phyloP scores from a whole-genome alignment of 768 basidiomycete genomes.

The Lactifluus pinguis region DNA sequence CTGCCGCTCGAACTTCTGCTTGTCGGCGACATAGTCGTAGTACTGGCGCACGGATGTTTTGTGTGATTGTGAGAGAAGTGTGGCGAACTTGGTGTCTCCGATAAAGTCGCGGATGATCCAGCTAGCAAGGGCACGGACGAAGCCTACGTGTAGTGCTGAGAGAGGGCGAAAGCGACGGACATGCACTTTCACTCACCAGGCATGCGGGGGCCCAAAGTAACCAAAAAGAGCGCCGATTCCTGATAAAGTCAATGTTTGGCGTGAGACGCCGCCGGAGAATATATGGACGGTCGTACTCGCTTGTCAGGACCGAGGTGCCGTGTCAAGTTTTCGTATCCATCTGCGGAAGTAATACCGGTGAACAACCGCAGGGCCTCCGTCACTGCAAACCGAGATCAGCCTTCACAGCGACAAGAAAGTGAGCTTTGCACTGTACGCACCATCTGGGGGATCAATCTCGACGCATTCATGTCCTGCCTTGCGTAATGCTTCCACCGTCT shows the following conservation, averaged over 20 bases:
- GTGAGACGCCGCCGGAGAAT: not conserved
- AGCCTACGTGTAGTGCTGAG: not conserved
- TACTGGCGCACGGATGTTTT: slow-evolving; percentile 4
- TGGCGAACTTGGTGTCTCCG: slow-evolving; percentile 10
- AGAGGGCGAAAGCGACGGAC: not conserved
- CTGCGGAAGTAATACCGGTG: slow-evolving; percentile 11
- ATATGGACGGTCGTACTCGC: not conserved
- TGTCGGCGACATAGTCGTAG: slow-evolving; percentile 7
- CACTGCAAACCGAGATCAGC: not conserved
- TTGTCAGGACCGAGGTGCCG: slow-evolving; percentile 18
- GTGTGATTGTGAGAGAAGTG: slow-evolving; percentile 1
- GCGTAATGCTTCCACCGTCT: slow-evolving; percentile 29
- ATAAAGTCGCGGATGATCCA: slow-evolving; percentile 8
- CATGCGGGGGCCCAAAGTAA: slow-evolving; percentile 14
- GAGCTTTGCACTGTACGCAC: slow-evolving; percentile 6
- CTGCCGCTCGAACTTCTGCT: slow-evolving; percentile 1
- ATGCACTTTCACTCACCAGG: not conserved
- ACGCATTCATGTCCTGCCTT: slow-evolving; percentile 35
- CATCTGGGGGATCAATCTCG: slow-evolving; percentile 27
- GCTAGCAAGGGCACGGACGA: slow-evolving; percentile 1
- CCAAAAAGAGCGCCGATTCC: slow-evolving; percentile 16
- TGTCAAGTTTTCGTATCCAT: slow-evolving; percentile 16
- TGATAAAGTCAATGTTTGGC: not conserved
- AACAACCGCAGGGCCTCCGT: slow-evolving; percentile 1
- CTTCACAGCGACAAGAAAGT: not conserved